Evolutionary conservation across 1,139 yeast species (phyloP), one percentile per base, ranked within the genome.

Genomic region (Kazachstania sp.): DNA sequence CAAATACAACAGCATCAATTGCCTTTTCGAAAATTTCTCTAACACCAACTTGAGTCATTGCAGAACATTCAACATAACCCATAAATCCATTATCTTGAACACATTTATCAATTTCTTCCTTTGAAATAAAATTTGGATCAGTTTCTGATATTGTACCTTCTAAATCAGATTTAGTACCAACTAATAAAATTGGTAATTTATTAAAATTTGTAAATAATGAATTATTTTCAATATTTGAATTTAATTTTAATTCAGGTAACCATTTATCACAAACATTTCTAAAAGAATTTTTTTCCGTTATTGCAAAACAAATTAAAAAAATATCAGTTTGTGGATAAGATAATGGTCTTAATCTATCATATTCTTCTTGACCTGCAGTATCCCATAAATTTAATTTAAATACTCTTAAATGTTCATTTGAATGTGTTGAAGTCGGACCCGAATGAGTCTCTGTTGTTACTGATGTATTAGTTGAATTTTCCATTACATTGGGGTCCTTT

Each of bases 301-400:
- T 81, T 13, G 95, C 84, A 68, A 88, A 88, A 68, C 97, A 88
- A 53, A 87, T 79, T 51, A 88, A 70, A 62, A 88, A 88, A 40
- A 88, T 84, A 59, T 87, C 95, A 0, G 97, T 87, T 61, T 88
- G 95, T 2, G 96, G 96, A 63, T 88, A 88, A 18, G 95, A 84
- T 53, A 88, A 72, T 4, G 97, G 97, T 68, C 97, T 77, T 63
- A 88, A 74, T 54, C 96, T 74, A 66, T 88, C 96, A 66, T 88
- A 88, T 65, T 88, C 97, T 61, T 86, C 85, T 68, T 88, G 97
- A 29, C 97, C 97, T 8, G 97, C 97, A n/a, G 97, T 88, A 75
- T 88, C 97, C 95, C 96, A 88, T 46, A 88, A 74, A 23, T 95
- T 95, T 45, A 88, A 72, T 60, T 85, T 85, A 57, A 86, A 82